Percentiles rank a stretch among this genome's conserved stretches.
Evolutionary conservation across 768 basidiomycete genomes (phyloP).

Genomic region (Daedaleopsis sinensis): DNA sequence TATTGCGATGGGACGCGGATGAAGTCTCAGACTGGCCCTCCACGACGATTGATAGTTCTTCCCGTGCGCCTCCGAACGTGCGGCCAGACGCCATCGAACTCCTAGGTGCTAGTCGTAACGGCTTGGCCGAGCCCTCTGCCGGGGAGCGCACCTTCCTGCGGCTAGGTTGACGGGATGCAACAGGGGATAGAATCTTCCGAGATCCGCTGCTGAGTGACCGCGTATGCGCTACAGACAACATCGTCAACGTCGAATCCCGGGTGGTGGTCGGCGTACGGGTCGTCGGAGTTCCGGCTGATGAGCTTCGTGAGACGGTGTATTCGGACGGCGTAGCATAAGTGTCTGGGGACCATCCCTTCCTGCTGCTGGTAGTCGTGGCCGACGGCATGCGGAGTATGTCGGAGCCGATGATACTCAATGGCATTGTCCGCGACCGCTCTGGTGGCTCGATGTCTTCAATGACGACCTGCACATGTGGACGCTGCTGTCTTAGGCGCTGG

Average conservation of each 20-base stretch:
- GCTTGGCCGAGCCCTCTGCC: conserved; percentile 2
- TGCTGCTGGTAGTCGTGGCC: conserved; percentile 1
- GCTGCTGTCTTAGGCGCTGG: conserved; percentile 4
- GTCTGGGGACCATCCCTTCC: conserved; percentile 15
- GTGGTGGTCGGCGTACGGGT: neutral
- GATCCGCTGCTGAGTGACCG: conserved; percentile 8
- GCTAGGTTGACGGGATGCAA: conserved; percentile 6
- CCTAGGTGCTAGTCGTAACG: conserved; percentile 8
- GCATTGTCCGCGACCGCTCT: conserved; percentile 1
- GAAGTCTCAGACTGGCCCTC: conserved; percentile 4
- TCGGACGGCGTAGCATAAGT: conserved; percentile 14
- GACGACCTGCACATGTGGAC: conserved; percentile 18
- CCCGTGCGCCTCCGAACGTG: conserved; percentile 12
- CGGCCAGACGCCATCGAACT: conserved; percentile 14
- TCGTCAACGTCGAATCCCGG: conserved; percentile 12
- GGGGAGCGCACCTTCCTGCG: conserved; percentile 12
- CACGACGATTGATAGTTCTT: conserved; percentile 16
- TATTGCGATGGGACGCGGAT: neutral
- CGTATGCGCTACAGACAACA: conserved; percentile 1
- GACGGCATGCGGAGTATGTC: conserved; percentile 33
- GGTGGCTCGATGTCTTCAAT: conserved; percentile 3
- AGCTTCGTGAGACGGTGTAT: conserved; percentile 2
- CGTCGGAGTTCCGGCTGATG: conserved; percentile 5
- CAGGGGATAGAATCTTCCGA: neutral
- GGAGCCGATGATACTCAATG: conserved; percentile 29